Percentiles rank a stretch among this genome's conserved stretches.
phyloP scores from a whole-genome alignment of 495 filamentous ascomycete genomes.

The Hypoxylon fragiforme region DNA sequence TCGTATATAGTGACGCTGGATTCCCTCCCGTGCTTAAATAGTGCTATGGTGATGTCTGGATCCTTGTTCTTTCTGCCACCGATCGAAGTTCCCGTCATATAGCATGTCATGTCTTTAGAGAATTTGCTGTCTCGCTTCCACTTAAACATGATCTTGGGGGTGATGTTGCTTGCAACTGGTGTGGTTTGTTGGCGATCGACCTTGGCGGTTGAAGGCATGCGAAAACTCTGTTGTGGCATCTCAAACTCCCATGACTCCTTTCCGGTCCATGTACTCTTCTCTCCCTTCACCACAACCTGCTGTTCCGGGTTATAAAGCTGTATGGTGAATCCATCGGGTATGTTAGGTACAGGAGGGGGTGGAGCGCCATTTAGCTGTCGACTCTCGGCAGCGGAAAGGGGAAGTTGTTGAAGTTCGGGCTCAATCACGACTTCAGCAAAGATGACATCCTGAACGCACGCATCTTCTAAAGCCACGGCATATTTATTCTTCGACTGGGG shows the following conservation, averaged over 20 bases:
- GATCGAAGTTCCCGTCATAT: slow-evolving; percentile 74
- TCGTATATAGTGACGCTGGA: slow-evolving; percentile 78
- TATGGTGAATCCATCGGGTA: slow-evolving; percentile 77
- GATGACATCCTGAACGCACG: slow-evolving; percentile 76
- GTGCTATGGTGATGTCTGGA: slow-evolving; percentile 88
- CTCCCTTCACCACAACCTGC: slow-evolving; percentile 68
- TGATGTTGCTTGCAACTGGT: slow-evolving; percentile 66
- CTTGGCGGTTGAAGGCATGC: slow-evolving; percentile 71
- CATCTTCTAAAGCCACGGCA: slow-evolving; percentile 80
- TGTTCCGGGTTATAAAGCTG: slow-evolving; percentile 96
- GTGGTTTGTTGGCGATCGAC: slow-evolving; percentile 77
- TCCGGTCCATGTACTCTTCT: slow-evolving; percentile 74
- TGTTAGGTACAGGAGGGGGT: slow-evolving; percentile 71
- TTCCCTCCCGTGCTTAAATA: slow-evolving; percentile 64
- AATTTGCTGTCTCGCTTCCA: slow-evolving; percentile 93
- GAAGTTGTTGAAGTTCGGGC: slow-evolving; percentile 82
- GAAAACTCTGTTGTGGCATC: slow-evolving; percentile 84
- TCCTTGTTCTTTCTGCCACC: slow-evolving; percentile 77
- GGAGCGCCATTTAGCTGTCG: slow-evolving; percentile 67
- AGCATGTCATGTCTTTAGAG: slow-evolving; percentile 77
- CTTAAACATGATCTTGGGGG: slow-evolving; percentile 80
- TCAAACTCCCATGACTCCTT: slow-evolving; percentile 87
- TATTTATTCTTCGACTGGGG: slow-evolving; percentile 80
- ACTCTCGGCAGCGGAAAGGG: slow-evolving; percentile 76
- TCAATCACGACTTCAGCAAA: slow-evolving; percentile 85